phyloP scores from a whole-genome alignment of 2,329 filamentous ascomycete species.

The Exophiala lecanii-corni region DNA sequence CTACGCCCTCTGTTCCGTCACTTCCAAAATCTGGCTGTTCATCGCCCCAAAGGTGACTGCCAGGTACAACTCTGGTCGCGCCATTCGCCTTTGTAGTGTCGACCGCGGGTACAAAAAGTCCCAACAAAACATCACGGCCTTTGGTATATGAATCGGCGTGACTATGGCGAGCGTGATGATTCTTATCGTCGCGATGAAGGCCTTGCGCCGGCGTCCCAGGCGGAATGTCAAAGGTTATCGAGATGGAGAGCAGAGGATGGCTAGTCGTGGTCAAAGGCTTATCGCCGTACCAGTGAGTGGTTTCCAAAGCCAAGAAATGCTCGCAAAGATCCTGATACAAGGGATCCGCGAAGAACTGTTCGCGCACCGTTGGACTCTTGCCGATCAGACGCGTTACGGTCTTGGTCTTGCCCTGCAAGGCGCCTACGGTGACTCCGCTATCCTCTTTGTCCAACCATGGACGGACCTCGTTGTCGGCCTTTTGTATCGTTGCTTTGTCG shows the following conservation, averaged over 20 bases:
- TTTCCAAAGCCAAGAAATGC: constrained; percentile 35
- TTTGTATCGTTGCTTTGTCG: constrained; percentile 25
- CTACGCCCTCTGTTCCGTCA: constrained; percentile 27
- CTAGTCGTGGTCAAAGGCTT: constrained; percentile 31
- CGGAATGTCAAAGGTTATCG: constrained; percentile 36
- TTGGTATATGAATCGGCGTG: constrained; percentile 24
- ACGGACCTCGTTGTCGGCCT: constrained; percentile 29
- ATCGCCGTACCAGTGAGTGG: constrained; percentile 33
- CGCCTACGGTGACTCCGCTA: constrained; percentile 27
- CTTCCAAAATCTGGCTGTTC: constrained; percentile 34
- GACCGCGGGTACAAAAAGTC: constrained; percentile 36
- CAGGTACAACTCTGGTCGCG: constrained; percentile 35
- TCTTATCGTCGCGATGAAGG: constrained; percentile 39
- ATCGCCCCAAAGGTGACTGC: constrained; percentile 39
- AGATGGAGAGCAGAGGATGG: constrained; percentile 35
- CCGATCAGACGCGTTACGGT: constrained; percentile 35
- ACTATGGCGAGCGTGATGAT: constrained; percentile 35
- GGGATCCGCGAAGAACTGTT: constrained; percentile 34
- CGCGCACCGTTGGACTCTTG: constrained; percentile 33
- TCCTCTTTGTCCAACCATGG: constrained; percentile 29
- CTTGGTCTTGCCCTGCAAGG: constrained; percentile 33
- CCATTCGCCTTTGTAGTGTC: constrained; percentile 35
- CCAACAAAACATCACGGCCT: constrained; percentile 34
- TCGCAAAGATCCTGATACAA: constrained; percentile 32
- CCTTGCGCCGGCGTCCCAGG: constrained; percentile 32